Percentiles rank a stretch among this genome's conserved stretches.
Conservation (phyloP, 2,329 filamentous ascomycete species). For the Myotisia sp. region DNA sequence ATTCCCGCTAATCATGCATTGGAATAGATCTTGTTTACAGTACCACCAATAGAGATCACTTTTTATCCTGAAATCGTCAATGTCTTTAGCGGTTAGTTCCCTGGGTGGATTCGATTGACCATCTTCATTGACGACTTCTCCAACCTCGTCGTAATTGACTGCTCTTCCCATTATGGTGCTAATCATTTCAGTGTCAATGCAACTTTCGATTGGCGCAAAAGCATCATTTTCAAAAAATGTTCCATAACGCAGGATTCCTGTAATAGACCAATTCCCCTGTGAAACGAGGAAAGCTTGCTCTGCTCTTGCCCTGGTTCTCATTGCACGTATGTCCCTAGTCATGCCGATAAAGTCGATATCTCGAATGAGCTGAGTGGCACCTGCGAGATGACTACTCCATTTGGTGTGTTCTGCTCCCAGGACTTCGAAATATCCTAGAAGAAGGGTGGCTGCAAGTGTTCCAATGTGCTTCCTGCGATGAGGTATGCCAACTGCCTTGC, state of each 20-base stretch:
- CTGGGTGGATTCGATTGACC: constrained; percentile 15
- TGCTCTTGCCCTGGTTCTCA: constrained; percentile 39
- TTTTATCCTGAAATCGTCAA: constrained; percentile 65
- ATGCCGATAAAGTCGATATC: constrained; percentile 68
- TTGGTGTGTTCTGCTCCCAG: constrained; percentile 89
- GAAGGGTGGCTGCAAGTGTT: constrained; percentile 73
- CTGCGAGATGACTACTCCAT: constrained; percentile 85
- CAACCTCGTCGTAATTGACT: constrained; percentile 45
- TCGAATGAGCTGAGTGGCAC: constrained; percentile 64
- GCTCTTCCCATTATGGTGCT: constrained; percentile 44
- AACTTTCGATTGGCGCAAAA: constrained; percentile 30
- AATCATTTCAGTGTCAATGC: constrained; percentile 44
- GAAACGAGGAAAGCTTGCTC: constrained; percentile 20
- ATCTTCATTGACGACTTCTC: constrained; percentile 30
- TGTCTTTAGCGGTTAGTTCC: constrained; percentile 42
- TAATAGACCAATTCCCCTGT: constrained; percentile 12
- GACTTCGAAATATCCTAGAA: constrained; percentile 85
- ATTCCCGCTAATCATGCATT: constrained; percentile 77
- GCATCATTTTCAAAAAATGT: constrained; percentile 28
- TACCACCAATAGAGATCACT: constrained; percentile 94
- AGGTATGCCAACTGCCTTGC: constrained; percentile 57
- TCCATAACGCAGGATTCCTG: constrained; percentile 20
- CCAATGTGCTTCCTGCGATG: constrained; percentile 58
- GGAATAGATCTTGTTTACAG: constrained; percentile 82
- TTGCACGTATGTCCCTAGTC: constrained; percentile 53